phyloP scores from a whole-genome alignment of 805 yeast species.

The Kazachstania martiniae region DNA sequence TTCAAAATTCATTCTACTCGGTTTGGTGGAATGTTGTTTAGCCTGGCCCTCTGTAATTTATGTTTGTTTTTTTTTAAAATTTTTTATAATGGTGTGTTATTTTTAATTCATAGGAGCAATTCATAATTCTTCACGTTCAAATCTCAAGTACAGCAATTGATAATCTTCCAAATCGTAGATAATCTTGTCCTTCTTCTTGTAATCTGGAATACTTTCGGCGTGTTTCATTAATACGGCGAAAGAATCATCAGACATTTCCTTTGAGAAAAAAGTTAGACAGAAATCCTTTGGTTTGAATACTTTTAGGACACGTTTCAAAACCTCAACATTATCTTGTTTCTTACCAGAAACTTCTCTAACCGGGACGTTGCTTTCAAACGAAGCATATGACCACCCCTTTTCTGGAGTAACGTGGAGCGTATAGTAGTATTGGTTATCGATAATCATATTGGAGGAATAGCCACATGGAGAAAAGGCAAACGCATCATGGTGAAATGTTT shows the following conservation, averaged over 20 bases:
- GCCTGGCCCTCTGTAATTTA: too few relatives aligned
- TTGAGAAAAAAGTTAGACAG: conserved; percentile 43
- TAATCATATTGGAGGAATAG: conserved; percentile 75
- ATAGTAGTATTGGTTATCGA: conserved; percentile 53
- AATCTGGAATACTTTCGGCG: conserved; percentile 27
- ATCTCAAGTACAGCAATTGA: conserved; percentile 60
- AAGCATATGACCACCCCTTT: conserved; percentile 87
- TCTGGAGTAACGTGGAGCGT: conserved; percentile 95
- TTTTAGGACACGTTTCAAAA: conserved; percentile 46
- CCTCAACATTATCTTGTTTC: conserved; percentile 38
- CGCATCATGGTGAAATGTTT: conserved; percentile 56
- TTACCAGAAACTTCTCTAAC: conserved; percentile 28
- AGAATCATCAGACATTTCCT: conserved; percentile 17
- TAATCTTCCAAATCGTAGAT: conserved; percentile 68
- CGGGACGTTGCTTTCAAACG: conserved; percentile 83
- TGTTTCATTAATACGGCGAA: conserved; percentile 27
- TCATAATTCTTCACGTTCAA: conserved; percentile 16
- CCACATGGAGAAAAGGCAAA: conserved; percentile 94
- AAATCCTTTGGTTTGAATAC: conserved; percentile 71
- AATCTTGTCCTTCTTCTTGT: conserved; percentile 54
- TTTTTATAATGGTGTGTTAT: too few relatives aligned
- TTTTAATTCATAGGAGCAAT: too few relatives aligned
- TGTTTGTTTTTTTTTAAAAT: too few relatives aligned
- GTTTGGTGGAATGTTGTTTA: too few relatives aligned
- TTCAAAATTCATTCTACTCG: too few relatives aligned